Conservation (phyloP, 2,329 filamentous ascomycete species). For the Ophidiomyces ophidiicola region DNA sequence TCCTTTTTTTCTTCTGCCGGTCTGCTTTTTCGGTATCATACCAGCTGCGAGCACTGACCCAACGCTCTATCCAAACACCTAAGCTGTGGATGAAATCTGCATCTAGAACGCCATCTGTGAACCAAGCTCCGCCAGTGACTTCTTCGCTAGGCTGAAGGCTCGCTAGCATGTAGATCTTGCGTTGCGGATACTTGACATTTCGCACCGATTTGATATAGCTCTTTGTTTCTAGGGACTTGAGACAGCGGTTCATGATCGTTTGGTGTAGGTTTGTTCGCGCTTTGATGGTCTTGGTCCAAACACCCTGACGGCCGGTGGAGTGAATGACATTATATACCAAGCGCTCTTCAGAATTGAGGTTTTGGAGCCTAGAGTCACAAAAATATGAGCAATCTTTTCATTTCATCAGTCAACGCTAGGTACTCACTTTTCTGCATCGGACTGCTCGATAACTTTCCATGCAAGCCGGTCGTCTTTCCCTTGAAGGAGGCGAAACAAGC, state of each 20-base stretch:
- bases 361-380: slow-evolving; percentile 25
- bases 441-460: slow-evolving; percentile 38
- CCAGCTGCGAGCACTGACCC: slow-evolving; percentile 60
- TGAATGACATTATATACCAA: slow-evolving; percentile 86
- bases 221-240: slow-evolving; percentile 74
- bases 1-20: slow-evolving; percentile 33
- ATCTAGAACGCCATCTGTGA: slow-evolving; percentile 81
- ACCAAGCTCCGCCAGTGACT: slow-evolving; percentile 89
- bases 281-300: slow-evolving; percentile 83
- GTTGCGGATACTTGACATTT: slow-evolving; percentile 76
- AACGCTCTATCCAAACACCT: slow-evolving; percentile 59
- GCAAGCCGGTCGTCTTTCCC: slow-evolving; percentile 33
- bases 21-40: slow-evolving; percentile 39
- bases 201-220: slow-evolving; percentile 79
- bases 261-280: slow-evolving; percentile 71
- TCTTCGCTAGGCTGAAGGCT: slow-evolving; percentile 75
- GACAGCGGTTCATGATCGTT: slow-evolving; percentile 62
- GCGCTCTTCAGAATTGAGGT: slow-evolving; percentile 55
- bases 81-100: slow-evolving; percentile 73
- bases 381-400: slow-evolving; percentile 12
- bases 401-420: neutral
- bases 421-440: slow-evolving; percentile 39
- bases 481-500: slow-evolving; percentile 36
- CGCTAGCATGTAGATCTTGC: slow-evolving; percentile 93
- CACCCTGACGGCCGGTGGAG: slow-evolving; percentile 67